These are phyloP conservation scores for Pythium grandisporangium DNA, from an alignment of 352 stramenopile species.

Conservation along the genomic window DNA sequence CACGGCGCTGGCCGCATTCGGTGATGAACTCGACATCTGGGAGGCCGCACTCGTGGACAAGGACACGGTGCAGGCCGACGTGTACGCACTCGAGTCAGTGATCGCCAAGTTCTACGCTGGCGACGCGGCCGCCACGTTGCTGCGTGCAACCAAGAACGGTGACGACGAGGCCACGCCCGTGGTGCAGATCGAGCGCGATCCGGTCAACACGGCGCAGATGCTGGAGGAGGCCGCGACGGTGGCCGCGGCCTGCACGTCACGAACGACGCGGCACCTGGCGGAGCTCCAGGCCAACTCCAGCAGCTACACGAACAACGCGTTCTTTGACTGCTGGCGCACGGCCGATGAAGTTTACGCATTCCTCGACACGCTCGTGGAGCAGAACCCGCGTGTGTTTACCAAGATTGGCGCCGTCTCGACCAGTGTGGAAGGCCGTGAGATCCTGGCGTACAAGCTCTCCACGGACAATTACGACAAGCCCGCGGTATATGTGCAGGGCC, in stretches of 20 bases:
- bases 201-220: constrained; percentile 3
- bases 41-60: constrained; percentile 3
- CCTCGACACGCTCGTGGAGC: constrained; percentile 11
- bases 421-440: constrained; percentile 11
- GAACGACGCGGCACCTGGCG: constrained; percentile 8
- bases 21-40: constrained; percentile 17
- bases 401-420: constrained; percentile 19
- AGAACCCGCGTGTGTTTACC: constrained; percentile 10
- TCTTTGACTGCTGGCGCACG: constrained; percentile 25
- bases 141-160: too few relatives aligned
- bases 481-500: constrained; percentile 16
- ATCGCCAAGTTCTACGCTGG: constrained; percentile 17
- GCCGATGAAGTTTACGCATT: constrained; percentile 13
- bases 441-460: constrained; percentile 19
- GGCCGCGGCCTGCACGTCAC: constrained; percentile 4
- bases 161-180: constrained; percentile 5
- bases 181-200: constrained; percentile 6
- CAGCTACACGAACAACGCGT: constrained; percentile 17
- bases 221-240: constrained; percentile 1
- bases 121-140: constrained; percentile 4
- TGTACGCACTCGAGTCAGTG: constrained; percentile 9
- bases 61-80: constrained; percentile 15
- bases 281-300: constrained; percentile 2
- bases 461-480: constrained; percentile 10
- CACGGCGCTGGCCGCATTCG: constrained; percentile 9